Conservation (phyloP, 2,329 filamentous ascomycete species). For the Talaromyces rugulosus region DNA sequence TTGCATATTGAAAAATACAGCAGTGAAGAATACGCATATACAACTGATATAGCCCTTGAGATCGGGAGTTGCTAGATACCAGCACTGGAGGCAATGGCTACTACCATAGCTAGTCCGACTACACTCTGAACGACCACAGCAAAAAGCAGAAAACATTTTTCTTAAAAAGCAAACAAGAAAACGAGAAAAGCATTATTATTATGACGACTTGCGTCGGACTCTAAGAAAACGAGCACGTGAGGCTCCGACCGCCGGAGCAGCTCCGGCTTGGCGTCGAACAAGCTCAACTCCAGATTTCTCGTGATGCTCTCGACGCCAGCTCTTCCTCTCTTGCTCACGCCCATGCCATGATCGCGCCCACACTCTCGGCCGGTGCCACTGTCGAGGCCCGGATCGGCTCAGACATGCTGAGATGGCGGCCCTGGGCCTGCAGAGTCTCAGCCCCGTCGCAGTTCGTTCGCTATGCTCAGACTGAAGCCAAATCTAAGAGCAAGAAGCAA, state of each 20-base stretch:
- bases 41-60: too few species aligned
- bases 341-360: neutral
- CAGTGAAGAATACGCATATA: too few species aligned
- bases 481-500: slow-evolving; percentile 7
- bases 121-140: too few species aligned
- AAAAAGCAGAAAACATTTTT: too few species aligned
- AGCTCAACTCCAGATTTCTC: neutral
- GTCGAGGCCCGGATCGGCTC: neutral
- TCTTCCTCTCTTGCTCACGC: neutral
- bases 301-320: neutral
- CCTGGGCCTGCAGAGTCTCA: slow-evolving; percentile 12
- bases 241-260: neutral
- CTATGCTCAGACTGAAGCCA: neutral
- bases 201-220: too few species aligned
- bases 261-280: neutral
- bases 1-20: too few species aligned
- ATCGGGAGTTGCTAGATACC: too few species aligned
- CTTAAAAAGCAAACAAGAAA: too few species aligned
- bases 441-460: slow-evolving; percentile 13
- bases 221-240: neutral
- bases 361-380: neutral
- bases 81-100: too few species aligned
- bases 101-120: too few species aligned
- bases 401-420: slow-evolving; percentile 28
- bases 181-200: too few species aligned